Evolutionary conservation across 2,329 filamentous ascomycete genomes (phyloP), one percentile per base, ranked within the genome.

Genomic region (Aspergillus sp.): DNA sequence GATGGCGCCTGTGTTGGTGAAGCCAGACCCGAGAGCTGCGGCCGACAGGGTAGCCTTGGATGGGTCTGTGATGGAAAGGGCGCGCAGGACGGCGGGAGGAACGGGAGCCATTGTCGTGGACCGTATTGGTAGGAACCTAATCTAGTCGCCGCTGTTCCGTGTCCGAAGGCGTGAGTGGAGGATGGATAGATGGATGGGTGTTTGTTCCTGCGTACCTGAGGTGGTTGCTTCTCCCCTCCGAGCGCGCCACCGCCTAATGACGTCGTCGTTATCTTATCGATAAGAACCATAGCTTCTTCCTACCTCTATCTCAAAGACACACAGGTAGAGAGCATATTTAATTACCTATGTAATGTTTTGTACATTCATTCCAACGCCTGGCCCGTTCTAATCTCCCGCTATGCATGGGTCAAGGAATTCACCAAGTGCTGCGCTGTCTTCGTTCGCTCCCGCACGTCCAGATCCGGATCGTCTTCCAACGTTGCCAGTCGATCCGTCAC

Each of bases 371-470:
- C 40, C 40, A 42, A 42, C 40, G 40, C 40, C 40, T 38, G 25
- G 25, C 4, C 34, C n/a, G 14, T 14, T 31, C 17, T 2, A 6
- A n/a, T 45, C 10, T 6, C 16, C 19, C 34, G 34, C 55, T 62
- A 59, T 56, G 58, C 43, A 52, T 54, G 52, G 19, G 58, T 59
- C 50, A 63, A 53, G 20, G 58, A 53, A 49, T 64, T 84, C 72
- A 94, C 82, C 71, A 92, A 85, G 75, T 86, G 86, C 11, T 88
- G 72, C 1, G 90, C 91, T 41, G 84, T 87, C 75, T 92, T 96
- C 1, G 89, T 90, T 57, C 91, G 78, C 75, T 97, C 91, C 48
- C 88, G 79, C 19, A 96, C 88, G 69, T 96, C 90, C 52, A 94
- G 71, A 64, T 95, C 90, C 2, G 77, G 71, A 71, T 97, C 93